Evolutionary conservation across 148 eudicot species (phyloP).

Genomic region (Pouteria glomerata): DNA sequence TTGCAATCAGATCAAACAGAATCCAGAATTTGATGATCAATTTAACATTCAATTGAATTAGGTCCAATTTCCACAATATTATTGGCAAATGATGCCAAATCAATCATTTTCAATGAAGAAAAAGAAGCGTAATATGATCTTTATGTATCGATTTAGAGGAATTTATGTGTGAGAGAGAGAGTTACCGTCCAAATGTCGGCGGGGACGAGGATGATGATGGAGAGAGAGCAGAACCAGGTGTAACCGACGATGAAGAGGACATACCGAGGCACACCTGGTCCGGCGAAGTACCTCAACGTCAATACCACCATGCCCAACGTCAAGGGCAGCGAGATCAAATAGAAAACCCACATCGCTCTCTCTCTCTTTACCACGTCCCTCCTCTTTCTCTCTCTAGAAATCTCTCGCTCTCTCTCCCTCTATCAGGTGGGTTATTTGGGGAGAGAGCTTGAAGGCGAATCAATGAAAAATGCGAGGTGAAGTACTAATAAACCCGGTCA

Average conservation of each 20-base stretch:
- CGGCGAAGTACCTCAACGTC: slow-evolving; percentile 72
- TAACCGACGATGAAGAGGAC: slow-evolving; percentile 73
- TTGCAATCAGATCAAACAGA: not conserved
- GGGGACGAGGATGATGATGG: slow-evolving; percentile 79
- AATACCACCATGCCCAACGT: slow-evolving; percentile 73
- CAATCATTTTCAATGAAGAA: not conserved
- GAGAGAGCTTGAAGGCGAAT: no score
- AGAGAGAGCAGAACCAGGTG: slow-evolving; percentile 88
- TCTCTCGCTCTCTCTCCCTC: not conserved
- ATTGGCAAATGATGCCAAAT: not conserved
- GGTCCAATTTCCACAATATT: not conserved
- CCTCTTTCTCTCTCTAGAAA: not conserved
- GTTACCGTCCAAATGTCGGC: slow-evolving; percentile 86
- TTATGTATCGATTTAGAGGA: not conserved
- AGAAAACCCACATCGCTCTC: slow-evolving; percentile 71
- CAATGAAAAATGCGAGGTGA: no score
- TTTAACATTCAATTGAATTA: not conserved
- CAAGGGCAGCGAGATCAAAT: slow-evolving; percentile 71
- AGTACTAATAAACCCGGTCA: no score
- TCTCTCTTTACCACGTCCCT: not conserved
- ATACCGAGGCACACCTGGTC: slow-evolving; percentile 70
- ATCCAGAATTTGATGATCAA: not conserved
- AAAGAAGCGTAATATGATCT: not conserved
- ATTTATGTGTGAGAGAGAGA: not conserved
- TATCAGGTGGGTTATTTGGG: no score